Conservation (phyloP, 495 filamentous ascomycete species). For the Aspergillus avenaceus region DNA sequence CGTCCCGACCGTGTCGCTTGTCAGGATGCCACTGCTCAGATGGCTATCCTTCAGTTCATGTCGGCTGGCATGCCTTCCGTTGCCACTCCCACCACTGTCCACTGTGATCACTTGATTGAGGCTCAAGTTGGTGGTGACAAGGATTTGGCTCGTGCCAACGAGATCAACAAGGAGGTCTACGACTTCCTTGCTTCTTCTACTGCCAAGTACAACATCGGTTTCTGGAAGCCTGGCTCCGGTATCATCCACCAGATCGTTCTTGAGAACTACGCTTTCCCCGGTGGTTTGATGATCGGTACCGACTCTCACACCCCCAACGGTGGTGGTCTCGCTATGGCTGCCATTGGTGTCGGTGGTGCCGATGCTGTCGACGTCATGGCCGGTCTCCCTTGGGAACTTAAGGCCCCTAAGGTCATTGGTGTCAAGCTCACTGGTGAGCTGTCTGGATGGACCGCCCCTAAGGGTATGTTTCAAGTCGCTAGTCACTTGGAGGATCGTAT, state of each 20-base stretch:
- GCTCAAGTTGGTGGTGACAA: conserved; percentile 91
- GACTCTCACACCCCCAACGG: conserved; percentile 98
- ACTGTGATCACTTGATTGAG: conserved; percentile 99
- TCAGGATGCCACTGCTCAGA: conserved; percentile 99
- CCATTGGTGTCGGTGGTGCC: conserved; percentile 97
- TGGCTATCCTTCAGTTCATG: conserved; percentile 99
- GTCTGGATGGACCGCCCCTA: conserved; percentile 91
- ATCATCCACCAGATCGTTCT: conserved; percentile 99
- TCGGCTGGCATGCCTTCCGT: conserved; percentile 93
- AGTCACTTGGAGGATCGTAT: neutral
- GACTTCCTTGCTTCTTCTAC: conserved; percentile 93
- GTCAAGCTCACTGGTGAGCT: conserved; percentile 86
- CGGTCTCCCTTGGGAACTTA: conserved; percentile 95
- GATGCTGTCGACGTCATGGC: conserved; percentile 99
- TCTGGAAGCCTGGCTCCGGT: conserved; percentile 98
- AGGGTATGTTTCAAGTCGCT: conserved; percentile 49
- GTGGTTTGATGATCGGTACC: conserved; percentile 96
- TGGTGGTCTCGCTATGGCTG: conserved; percentile 92
- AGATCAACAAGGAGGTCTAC: conserved; percentile 99
- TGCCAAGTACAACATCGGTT: conserved; percentile 99
- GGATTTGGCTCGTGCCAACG: conserved; percentile 86
- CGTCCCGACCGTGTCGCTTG: conserved; percentile 97
- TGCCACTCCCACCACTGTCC: conserved; percentile 91
- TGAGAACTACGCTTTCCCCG: conserved; percentile 98
- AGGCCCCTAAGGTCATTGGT: conserved; percentile 96